Percentiles rank a stretch among this genome's conserved stretches.
Evolutionary conservation across 2,329 filamentous ascomycete genomes (phyloP).

Genomic region (Plenodomus lindquistii): DNA sequence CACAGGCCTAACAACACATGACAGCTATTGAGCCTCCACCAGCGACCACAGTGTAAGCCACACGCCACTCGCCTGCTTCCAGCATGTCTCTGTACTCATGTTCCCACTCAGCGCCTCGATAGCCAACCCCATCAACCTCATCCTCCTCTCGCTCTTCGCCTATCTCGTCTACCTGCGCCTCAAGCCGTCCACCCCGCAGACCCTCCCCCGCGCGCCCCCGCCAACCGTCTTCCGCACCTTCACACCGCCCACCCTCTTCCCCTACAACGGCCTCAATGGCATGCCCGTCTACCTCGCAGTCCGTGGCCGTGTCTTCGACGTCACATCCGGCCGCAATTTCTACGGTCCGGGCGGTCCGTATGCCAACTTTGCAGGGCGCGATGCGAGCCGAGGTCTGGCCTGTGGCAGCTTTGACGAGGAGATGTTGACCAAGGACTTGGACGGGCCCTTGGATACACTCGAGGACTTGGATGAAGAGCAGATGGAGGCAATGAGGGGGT

Average conservation of each 20-base stretch:
- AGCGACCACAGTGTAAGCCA: not conserved
- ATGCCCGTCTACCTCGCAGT: constrained; percentile 88
- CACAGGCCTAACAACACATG: not conserved
- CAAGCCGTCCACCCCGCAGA: constrained; percentile 56
- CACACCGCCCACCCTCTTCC: constrained; percentile 79
- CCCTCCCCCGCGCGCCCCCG: constrained; percentile 60
- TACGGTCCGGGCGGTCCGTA: constrained; percentile 96
- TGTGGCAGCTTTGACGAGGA: constrained; percentile 92
- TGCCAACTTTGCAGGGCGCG: constrained; percentile 91
- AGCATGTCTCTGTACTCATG: not conserved
- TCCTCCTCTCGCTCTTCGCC: constrained; percentile 62
- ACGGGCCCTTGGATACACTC: constrained; percentile 78
- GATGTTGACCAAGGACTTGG: constrained; percentile 90
- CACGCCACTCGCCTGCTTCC: not conserved
- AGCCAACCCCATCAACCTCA: constrained; percentile 63
- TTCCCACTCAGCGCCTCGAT: constrained; percentile 52
- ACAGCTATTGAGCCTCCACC: not conserved
- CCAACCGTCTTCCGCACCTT: constrained; percentile 87
- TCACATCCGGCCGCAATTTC: constrained; percentile 83
- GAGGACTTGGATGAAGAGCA: constrained; percentile 73
- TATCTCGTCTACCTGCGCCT: constrained; percentile 63
- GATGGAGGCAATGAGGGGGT: constrained; percentile 80
- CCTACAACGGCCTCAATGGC: constrained; percentile 76
- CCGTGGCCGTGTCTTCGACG: constrained; percentile 88
- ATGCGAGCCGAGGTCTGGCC: constrained; percentile 85